A percentile compares a stretch with the other conserved stretches of the same genome.
Conservation (phyloP, 169 alveolate genomes). For the Cystoisospora suis region DNA sequence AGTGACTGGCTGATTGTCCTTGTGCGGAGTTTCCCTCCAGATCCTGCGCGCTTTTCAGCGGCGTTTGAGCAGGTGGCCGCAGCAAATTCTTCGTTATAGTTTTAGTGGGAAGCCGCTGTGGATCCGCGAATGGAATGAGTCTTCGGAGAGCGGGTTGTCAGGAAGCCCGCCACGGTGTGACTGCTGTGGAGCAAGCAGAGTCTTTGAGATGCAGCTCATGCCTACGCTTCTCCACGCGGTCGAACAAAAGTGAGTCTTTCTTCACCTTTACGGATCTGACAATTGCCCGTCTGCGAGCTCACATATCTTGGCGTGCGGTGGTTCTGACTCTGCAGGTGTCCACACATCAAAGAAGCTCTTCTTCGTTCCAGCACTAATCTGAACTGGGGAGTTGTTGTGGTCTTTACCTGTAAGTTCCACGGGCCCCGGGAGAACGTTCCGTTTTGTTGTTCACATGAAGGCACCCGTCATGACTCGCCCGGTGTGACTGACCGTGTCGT, state of each 20-base stretch:
- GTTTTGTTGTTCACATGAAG: not conserved
- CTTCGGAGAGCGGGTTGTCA: not conserved
- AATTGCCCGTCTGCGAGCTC: not conserved
- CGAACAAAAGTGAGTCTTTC: not conserved
- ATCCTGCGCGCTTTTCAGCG: conserved; percentile 62
- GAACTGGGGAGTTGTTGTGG: conserved; percentile 61
- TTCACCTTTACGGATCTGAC: not conserved
- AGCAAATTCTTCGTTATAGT: conserved; percentile 65
- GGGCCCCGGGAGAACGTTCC: not conserved
- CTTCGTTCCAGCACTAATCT: not conserved
- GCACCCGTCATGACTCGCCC: not conserved
- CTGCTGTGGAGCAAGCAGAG: conserved; percentile 58
- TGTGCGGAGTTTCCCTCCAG: conserved; percentile 23
- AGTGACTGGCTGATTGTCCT: not conserved
- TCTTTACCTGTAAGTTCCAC: conserved; percentile 53
- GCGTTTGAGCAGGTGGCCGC: conserved; percentile 55
- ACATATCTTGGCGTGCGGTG: not conserved
- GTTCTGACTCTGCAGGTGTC: conserved; percentile 19
- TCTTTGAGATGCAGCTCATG: conserved; percentile 66
- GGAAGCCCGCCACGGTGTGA: conserved; percentile 38
- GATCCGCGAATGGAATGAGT: not conserved
- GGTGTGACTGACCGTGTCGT: not conserved
- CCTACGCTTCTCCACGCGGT: conserved; percentile 51
- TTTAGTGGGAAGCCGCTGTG: conserved; percentile 68
- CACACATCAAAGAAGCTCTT: not conserved